Percentiles rank a stretch among this genome's conserved stretches.
These are phyloP conservation scores for Penicillium janthinellum DNA, from an alignment of 2,329 filamentous ascomycete genomes.

Conservation along the genomic window DNA sequence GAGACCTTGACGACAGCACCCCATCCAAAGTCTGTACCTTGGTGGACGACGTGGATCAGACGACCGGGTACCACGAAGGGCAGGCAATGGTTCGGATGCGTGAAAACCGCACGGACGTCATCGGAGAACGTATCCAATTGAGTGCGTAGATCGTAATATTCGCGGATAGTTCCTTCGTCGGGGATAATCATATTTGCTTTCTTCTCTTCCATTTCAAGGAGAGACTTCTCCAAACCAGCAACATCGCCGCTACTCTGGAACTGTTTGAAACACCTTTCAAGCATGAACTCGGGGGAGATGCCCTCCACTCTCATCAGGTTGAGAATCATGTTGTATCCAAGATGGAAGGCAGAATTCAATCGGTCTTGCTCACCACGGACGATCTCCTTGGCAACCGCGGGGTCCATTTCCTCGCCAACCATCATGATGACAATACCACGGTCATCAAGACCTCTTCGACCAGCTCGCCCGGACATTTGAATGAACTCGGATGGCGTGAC, in stretches of 20 bases:
- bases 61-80: conserved; percentile 87
- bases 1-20: conserved; percentile 79
- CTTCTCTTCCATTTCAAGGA: conserved; percentile 76
- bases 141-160: conserved; percentile 89
- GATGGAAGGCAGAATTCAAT: conserved; percentile 94
- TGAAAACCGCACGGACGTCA: conserved; percentile 90
- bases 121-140: conserved; percentile 80
- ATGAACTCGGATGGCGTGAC: conserved; percentile 95
- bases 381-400: conserved; percentile 88
- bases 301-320: conserved; percentile 97
- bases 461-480: conserved; percentile 97
- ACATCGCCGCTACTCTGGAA: conserved; percentile 95
- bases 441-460: conserved; percentile 94
- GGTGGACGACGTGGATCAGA: conserved; percentile 80
- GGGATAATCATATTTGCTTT: conserved; percentile 73
- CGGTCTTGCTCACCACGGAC: conserved; percentile 96
- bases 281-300: conserved; percentile 98
- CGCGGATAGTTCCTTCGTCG: conserved; percentile 85
- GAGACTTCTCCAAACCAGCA: conserved; percentile 77
- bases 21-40: conserved; percentile 87
- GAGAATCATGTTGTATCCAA: conserved; percentile 99
- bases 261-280: conserved; percentile 97
- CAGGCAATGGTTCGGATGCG: conserved; percentile 82
- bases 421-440: conserved; percentile 99
- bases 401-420: conserved; percentile 96